phyloP scores from a whole-genome alignment of 1,284 basidiomycete species.

The Cerioporus squamosus region DNA sequence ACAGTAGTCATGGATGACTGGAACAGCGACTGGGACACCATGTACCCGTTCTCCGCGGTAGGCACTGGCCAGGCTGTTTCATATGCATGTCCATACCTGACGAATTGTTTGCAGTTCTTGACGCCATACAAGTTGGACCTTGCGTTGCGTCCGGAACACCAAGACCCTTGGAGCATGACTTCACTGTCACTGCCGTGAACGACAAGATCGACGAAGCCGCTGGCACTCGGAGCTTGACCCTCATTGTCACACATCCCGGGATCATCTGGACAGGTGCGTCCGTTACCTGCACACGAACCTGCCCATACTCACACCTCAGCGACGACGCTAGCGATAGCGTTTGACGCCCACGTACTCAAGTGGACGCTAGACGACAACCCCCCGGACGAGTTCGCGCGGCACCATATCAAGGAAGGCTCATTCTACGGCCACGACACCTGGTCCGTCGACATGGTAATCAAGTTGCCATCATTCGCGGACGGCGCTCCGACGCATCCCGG shows the following conservation, averaged over 20 bases:
- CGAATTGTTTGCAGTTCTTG: slow-evolving; percentile 60
- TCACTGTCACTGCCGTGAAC: slow-evolving; percentile 66
- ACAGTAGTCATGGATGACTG: slow-evolving; percentile 65
- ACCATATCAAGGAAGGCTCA: slow-evolving; percentile 91
- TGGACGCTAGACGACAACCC: slow-evolving; percentile 86
- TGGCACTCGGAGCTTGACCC: slow-evolving; percentile 73
- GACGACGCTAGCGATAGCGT: slow-evolving; percentile 73
- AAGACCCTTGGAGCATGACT: slow-evolving; percentile 55
- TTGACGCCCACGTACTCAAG: slow-evolving; percentile 87
- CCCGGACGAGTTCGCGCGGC: slow-evolving; percentile 74
- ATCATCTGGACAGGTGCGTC: slow-evolving; percentile 84
- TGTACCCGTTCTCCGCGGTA: slow-evolving; percentile 87
- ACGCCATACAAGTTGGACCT: slow-evolving; percentile 79
- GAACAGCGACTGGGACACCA: slow-evolving; percentile 83
- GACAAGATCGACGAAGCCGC: slow-evolving; percentile 58
- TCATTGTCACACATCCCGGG: slow-evolving; percentile 82
- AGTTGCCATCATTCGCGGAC: slow-evolving; percentile 41
- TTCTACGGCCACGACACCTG: slow-evolving; percentile 80
- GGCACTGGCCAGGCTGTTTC: slow-evolving; percentile 28
- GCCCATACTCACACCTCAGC: slow-evolving; percentile 4
- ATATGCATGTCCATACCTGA: not conserved
- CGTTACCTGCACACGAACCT: too few species aligned
- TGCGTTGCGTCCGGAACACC: slow-evolving; percentile 51
- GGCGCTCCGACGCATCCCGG: slow-evolving; percentile 24
- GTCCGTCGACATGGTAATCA: slow-evolving; percentile 72